phyloP scores from a whole-genome alignment of 2,329 filamentous ascomycete species.

The Coleophoma eucalyptorum region DNA sequence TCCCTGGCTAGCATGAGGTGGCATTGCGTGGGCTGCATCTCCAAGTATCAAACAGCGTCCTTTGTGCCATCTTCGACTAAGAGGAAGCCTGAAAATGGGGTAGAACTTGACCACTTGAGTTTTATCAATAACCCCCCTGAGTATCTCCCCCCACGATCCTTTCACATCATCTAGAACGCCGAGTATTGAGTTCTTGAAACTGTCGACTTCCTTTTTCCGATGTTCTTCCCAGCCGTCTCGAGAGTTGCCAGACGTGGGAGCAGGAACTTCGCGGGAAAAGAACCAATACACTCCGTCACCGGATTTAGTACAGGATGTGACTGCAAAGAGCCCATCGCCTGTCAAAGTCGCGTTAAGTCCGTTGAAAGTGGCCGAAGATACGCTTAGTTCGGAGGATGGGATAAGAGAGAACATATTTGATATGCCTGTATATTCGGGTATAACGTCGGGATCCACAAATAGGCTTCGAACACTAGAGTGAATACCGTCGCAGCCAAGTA shows the following conservation, averaged over 20 bases:
- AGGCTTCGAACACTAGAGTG: constrained; percentile 30
- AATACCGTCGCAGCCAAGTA: constrained; percentile 36
- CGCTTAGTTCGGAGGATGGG: constrained; percentile 14
- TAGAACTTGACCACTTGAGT: constrained; percentile 28
- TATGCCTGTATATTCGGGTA: constrained; percentile 30
- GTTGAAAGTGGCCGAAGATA: constrained; percentile 5
- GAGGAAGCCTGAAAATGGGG: constrained; percentile 31
- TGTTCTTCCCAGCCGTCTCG: constrained; percentile 29
- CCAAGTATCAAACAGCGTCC: constrained; percentile 45
- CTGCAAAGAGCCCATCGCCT: constrained; percentile 22
- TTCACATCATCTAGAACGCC: constrained; percentile 16
- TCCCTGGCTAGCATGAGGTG: constrained; percentile 50
- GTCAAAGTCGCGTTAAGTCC: constrained; percentile 27
- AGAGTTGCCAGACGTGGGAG: constrained; percentile 21
- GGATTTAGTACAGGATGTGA: constrained; percentile 20
- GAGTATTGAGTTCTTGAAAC: constrained; percentile 25
- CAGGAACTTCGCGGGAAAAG: constrained; percentile 24
- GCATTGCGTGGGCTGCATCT: constrained; percentile 53
- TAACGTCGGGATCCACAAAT: constrained; percentile 24
- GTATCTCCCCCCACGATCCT: constrained; percentile 23
- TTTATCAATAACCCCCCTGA: constrained; percentile 12
- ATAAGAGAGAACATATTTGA: constrained; percentile 17
- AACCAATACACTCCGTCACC: constrained; percentile 26
- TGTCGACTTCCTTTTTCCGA: constrained; percentile 24
- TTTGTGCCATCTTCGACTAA: constrained; percentile 28